A percentile compares a stretch with the other conserved stretches of the same genome.
phyloP scores from a whole-genome alignment of 2,329 filamentous ascomycete genomes.

The Fusarium transvaalense region DNA sequence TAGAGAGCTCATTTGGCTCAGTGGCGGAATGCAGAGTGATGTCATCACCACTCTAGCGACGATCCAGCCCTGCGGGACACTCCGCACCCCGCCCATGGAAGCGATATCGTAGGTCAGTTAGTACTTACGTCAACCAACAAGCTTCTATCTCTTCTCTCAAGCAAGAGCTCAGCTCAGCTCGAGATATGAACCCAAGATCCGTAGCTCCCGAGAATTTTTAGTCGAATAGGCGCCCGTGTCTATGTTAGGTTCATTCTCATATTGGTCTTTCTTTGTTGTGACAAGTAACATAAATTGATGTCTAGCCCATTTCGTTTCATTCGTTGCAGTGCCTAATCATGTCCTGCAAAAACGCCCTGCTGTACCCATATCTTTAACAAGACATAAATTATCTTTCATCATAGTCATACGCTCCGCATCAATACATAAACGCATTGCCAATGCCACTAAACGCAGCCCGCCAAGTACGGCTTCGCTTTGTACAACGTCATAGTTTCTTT shows the following conservation, averaged over 20 bases:
- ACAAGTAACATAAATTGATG: conserved; percentile 2
- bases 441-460: conserved; percentile 34
- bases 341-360: conserved; percentile 28
- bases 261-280: neutral
- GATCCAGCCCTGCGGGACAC: conserved; percentile 39
- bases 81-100: conserved; percentile 33
- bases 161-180: neutral
- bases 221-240: conserved; percentile 12
- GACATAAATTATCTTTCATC: conserved; percentile 6
- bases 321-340: conserved; percentile 4
- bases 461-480: conserved; percentile 22
- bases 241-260: neutral
- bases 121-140: conserved; percentile 19
- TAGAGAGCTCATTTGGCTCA: conserved; percentile 21
- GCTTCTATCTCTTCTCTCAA: conserved; percentile 4
- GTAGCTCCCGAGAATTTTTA: conserved; percentile 28
- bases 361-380: conserved; percentile 13
- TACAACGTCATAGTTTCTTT: conserved; percentile 30
- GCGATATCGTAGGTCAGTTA: conserved; percentile 25
- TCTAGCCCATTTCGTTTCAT: conserved; percentile 5
- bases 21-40: conserved; percentile 53
- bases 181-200: conserved; percentile 19
- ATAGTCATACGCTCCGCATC: conserved; percentile 21
- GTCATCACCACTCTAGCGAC: conserved; percentile 47
- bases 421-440: conserved; percentile 30